phyloP scores from a whole-genome alignment of 768 basidiomycete species.

The Inosperma sp. region DNA sequence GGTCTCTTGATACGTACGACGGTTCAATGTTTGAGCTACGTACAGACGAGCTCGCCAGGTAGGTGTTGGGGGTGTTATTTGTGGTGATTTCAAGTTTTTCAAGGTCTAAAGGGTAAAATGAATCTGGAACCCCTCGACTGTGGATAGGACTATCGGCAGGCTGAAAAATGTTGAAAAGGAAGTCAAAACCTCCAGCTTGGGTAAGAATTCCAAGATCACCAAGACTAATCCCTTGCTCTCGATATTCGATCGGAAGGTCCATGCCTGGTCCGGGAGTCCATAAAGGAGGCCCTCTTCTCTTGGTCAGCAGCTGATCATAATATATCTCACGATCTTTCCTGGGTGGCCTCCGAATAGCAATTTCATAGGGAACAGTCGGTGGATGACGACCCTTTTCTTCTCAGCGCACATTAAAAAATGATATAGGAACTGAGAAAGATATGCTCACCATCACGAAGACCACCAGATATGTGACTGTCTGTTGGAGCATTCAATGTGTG shows the following conservation, averaged over 20 bases:
- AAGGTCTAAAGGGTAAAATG: slow-evolving; percentile 6
- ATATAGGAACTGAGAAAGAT: too few species aligned
- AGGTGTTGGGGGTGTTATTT: not conserved
- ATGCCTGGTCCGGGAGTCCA: slow-evolving; percentile 30
- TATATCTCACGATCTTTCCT: slow-evolving; percentile 9
- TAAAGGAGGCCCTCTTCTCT: slow-evolving; percentile 29
- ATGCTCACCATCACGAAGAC: too few species aligned
- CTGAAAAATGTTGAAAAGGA: slow-evolving; percentile 35
- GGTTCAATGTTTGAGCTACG: not conserved
- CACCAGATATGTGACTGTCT: too few species aligned
- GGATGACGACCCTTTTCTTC: too few species aligned
- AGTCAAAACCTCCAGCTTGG: slow-evolving; percentile 30
- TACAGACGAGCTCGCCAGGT: slow-evolving; percentile 11
- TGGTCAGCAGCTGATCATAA: slow-evolving; percentile 9
- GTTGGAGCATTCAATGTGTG: too few species aligned
- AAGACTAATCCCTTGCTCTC: slow-evolving; percentile 27
- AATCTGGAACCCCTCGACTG: slow-evolving; percentile 22
- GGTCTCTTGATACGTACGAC: too few species aligned
- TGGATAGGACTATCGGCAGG: slow-evolving; percentile 27
- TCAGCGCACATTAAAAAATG: too few species aligned
- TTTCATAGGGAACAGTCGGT: too few species aligned
- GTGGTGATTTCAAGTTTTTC: not conserved
- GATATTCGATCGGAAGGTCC: slow-evolving; percentile 21
- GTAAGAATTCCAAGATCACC: slow-evolving; percentile 37
- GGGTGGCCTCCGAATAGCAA: too few species aligned